phyloP scores from a whole-genome alignment of 306 rosid species.

The Canavalia ensiformis region DNA sequence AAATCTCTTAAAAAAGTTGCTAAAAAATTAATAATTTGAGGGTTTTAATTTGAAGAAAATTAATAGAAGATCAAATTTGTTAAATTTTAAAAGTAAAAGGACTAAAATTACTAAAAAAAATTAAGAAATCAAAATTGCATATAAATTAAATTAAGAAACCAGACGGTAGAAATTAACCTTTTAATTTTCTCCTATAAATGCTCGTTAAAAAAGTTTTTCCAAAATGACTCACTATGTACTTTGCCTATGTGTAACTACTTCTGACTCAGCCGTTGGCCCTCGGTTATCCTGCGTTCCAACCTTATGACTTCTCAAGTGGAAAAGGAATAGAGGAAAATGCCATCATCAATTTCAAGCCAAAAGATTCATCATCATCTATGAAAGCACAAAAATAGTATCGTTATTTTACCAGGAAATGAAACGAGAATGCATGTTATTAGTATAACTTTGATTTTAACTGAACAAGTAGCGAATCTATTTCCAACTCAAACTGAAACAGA shows the following conservation, averaged over 20 bases:
- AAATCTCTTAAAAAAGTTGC: no score
- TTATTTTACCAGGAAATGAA: not conserved
- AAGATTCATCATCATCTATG: not conserved
- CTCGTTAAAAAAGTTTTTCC: no score
- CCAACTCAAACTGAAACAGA: constrained; percentile 2
- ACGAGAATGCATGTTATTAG: not conserved
- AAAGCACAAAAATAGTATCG: not conserved
- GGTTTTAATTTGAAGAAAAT: no score
- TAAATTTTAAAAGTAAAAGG: no score
- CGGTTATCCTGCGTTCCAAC: not conserved
- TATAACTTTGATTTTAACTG: not conserved
- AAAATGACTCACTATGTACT: not conserved
- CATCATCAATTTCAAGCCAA: not conserved
- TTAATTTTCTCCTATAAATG: no score
- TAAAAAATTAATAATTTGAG: no score
- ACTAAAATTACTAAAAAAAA: no score
- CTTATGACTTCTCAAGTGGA: not conserved
- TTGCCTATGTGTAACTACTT: not conserved
- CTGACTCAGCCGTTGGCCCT: not conserved
- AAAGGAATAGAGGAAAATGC: not conserved
- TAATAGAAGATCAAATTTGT: no score
- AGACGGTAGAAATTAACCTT: no score
- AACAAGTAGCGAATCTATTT: not conserved
- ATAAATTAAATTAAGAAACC: no score
- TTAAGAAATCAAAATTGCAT: no score